Conservation (phyloP, 225 moss, liverwort and hornwort species). For the Pseudoscleropodium purum region DNA sequence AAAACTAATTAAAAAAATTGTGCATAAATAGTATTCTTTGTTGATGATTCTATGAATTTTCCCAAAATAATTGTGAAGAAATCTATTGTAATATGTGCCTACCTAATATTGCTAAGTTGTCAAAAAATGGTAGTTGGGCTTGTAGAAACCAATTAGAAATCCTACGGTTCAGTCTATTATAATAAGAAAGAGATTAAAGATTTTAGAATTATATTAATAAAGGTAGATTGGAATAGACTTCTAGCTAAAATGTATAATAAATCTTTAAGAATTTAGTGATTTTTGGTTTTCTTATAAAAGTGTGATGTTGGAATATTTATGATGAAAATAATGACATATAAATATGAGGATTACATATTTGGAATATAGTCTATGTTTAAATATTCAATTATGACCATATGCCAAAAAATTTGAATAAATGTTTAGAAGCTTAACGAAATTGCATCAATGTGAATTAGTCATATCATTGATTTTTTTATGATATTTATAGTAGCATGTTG, state of each 20-base stretch:
- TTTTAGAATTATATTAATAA: background rate
- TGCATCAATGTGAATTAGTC: background rate
- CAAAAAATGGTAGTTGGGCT: background rate
- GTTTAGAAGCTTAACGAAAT: background rate
- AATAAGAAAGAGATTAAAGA: background rate
- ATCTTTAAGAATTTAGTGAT: background rate
- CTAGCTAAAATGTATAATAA: too few species aligned
- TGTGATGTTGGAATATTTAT: background rate
- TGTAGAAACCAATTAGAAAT: background rate
- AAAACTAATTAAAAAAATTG: background rate
- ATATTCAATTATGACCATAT: background rate
- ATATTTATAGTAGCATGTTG: background rate
- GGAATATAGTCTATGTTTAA: background rate
- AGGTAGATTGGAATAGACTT: background rate
- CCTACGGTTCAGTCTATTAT: rapidly evolving
- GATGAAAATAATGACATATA: background rate
- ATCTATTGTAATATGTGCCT: rapidly evolving
- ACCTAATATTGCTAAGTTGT: background rate
- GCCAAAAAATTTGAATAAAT: too few species aligned
- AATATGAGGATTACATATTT: background rate
- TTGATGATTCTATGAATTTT: background rate
- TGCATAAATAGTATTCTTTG: rapidly evolving
- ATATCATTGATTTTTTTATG: background rate
- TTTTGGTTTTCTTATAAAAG: background rate
- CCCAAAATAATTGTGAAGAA: background rate